Percentiles rank a stretch among this genome's conserved stretches.
These are phyloP conservation scores for Serendipita indica DNA, from an alignment of 768 basidiomycete genomes.

Conservation along the genomic window DNA sequence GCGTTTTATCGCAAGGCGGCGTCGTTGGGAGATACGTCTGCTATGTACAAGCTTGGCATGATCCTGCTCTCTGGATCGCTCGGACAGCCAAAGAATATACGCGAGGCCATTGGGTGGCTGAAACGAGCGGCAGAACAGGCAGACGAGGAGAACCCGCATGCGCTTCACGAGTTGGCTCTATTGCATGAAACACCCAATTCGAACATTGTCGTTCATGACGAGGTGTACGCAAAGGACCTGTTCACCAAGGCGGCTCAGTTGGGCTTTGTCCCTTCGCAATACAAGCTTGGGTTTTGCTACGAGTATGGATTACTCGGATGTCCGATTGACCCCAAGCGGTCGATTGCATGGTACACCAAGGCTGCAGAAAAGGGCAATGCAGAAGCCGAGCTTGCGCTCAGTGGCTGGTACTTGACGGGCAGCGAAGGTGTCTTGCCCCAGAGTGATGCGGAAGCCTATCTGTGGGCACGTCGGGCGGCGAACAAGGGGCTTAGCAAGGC, in stretches of 20 bases:
- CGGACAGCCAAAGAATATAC: constrained; percentile 67
- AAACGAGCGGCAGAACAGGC: constrained; percentile 92
- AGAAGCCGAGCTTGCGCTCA: constrained; percentile 88
- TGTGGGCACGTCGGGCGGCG: constrained; percentile 92
- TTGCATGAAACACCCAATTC: constrained; percentile 61
- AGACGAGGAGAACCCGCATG: constrained; percentile 96
- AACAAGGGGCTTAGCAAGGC: constrained; percentile 95
- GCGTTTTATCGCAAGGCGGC: constrained; percentile 96
- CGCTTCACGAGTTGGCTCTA: constrained; percentile 85
- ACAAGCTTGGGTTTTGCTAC: constrained; percentile 88
- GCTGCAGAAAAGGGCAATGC: constrained; percentile 94
- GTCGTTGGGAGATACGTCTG: constrained; percentile 88
- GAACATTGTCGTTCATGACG: constrained; percentile 61
- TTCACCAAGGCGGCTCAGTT: constrained; percentile 86
- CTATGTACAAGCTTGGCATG: constrained; percentile 99
- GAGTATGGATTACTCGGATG: constrained; percentile 84
- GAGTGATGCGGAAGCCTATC: constrained; percentile 95
- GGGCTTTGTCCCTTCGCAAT: constrained; percentile 87
- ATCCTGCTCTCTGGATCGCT: constrained; percentile 75
- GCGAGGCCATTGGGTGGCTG: constrained; percentile 91
- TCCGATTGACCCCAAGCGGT: constrained; percentile 81
- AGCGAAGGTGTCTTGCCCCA: constrained; percentile 93
- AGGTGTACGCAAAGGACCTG: constrained; percentile 64
- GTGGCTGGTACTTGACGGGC: constrained; percentile 96
- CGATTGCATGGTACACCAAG: constrained; percentile 97